phyloP scores from a whole-genome alignment of 164 flowering plant genomes.

The Dillenia suffruticosa region DNA sequence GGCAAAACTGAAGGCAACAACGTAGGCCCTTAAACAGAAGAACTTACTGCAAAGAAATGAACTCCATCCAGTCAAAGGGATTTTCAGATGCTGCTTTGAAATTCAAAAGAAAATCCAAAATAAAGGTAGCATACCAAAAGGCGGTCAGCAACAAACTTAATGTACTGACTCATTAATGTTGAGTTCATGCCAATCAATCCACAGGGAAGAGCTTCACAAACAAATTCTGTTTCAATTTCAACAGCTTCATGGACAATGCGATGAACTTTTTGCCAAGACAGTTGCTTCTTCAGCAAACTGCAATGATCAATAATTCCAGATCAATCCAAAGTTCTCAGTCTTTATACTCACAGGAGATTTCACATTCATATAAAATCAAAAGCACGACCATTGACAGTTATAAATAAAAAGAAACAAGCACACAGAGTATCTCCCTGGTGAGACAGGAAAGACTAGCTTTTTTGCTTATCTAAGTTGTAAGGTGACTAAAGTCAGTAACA shows the following conservation, averaged over 20 bases:
- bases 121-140: conserved; percentile 44
- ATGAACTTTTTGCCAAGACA: conserved; percentile 44
- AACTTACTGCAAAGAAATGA: conserved; percentile 79
- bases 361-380: too few species aligned
- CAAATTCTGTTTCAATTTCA: conserved; percentile 73
- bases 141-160: conserved; percentile 82
- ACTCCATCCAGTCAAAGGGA: conserved; percentile 97
- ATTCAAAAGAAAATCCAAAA: conserved; percentile 3
- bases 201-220: conserved; percentile 87
- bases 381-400: too few species aligned
- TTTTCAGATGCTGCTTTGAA: conserved; percentile 27
- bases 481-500: too few species aligned
- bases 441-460: too few species aligned
- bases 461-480: too few species aligned
- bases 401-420: too few species aligned
- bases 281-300: conserved; percentile 53
- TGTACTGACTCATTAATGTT: conserved; percentile 73
- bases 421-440: too few species aligned
- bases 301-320: not conserved
- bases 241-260: conserved; percentile 77
- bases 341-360: too few species aligned
- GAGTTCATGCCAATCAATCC: conserved; percentile 85
- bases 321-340: too few species aligned
- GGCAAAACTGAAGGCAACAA: too few species aligned
- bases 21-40: not conserved